phyloP scores from a whole-genome alignment of 2,329 filamentous ascomycete genomes.

The Colletotrichum lindemuthianum region DNA sequence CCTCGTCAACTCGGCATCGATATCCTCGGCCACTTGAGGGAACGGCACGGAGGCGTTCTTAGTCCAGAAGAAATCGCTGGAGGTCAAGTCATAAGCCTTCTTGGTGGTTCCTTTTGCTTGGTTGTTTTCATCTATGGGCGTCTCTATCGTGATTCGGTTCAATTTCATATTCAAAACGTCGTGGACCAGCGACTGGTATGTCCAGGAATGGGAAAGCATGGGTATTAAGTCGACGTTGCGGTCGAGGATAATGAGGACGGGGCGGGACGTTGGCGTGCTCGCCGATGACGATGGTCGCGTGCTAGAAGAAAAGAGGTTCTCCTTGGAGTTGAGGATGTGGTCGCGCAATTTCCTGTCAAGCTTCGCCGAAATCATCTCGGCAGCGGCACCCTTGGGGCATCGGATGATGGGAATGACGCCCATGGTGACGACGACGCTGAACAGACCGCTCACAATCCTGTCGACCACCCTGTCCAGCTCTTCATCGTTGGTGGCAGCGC shows the following conservation, averaged over 20 bases:
- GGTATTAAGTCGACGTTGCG: slow-evolving; percentile 95
- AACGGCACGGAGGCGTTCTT: slow-evolving; percentile 92
- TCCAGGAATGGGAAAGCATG: slow-evolving; percentile 95
- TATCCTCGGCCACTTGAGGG: slow-evolving; percentile 95
- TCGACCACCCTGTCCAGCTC: slow-evolving; percentile 89
- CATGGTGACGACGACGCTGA: slow-evolving; percentile 98
- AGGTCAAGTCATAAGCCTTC: slow-evolving; percentile 88
- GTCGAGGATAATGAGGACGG: slow-evolving; percentile 92
- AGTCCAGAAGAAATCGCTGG: slow-evolving; percentile 96
- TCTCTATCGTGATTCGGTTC: slow-evolving; percentile 94
- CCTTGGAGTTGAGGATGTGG: slow-evolving; percentile 96
- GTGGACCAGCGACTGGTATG: slow-evolving; percentile 84
- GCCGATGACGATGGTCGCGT: slow-evolving; percentile 67
- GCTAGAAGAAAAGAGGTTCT: slow-evolving; percentile 85
- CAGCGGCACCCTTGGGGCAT: slow-evolving; percentile 90
- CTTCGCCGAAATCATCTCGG: slow-evolving; percentile 93
- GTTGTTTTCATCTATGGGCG: slow-evolving; percentile 80
- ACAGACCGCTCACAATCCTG: slow-evolving; percentile 93
- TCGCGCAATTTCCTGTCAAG: slow-evolving; percentile 95
- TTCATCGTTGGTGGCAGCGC: slow-evolving; percentile 87
- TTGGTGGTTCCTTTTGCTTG: slow-evolving; percentile 81
- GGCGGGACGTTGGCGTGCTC: slow-evolving; percentile 76
- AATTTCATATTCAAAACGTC: slow-evolving; percentile 69
- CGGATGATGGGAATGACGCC: slow-evolving; percentile 97
- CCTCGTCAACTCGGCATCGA: slow-evolving; percentile 89